Evolutionary conservation across 164 flowering plant genomes (phyloP).

Genomic region (Cinnamomum chago): DNA sequence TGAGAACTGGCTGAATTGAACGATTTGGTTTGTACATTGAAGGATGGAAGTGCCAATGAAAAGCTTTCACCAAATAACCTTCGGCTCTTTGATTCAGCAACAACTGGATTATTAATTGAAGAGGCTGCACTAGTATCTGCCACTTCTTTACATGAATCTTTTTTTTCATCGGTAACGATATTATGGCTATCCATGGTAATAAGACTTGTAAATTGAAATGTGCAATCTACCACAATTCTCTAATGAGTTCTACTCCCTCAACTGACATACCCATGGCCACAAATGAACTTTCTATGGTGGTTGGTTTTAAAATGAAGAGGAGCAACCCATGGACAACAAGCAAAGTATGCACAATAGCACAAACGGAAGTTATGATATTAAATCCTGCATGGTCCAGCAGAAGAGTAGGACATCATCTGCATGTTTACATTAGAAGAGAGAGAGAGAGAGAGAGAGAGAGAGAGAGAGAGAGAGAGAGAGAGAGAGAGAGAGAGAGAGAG

Average conservation of each 20-base stretch:
- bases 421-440: not conserved
- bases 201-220: conserved; percentile 15
- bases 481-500: not conserved
- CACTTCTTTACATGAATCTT: conserved; percentile 25
- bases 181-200: conserved; percentile 30
- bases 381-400: conserved; percentile 1
- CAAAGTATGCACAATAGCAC: not conserved
- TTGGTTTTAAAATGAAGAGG: not conserved
- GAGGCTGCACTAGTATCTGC: conserved; percentile 19
- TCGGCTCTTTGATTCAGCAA: conserved; percentile 22
- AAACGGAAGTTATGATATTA: not conserved
- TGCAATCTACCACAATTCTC: conserved; percentile 5
- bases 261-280: not conserved
- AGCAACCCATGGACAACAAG: not conserved
- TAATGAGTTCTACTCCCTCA: not conserved
- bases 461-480: not conserved
- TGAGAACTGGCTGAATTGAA: conserved; percentile 12
- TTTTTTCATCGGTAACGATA: conserved; percentile 25
- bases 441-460: too few relatives aligned
- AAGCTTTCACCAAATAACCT: conserved; percentile 14
- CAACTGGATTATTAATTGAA: conserved; percentile 21
- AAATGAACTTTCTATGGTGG: not conserved
- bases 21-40: conserved; percentile 17
- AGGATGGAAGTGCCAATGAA: conserved; percentile 19
- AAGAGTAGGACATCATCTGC: conserved; percentile 1